Base-by-base conservation (phyloP, 2,329 filamentous ascomycete species). In the Fusarium sp. region DNA sequence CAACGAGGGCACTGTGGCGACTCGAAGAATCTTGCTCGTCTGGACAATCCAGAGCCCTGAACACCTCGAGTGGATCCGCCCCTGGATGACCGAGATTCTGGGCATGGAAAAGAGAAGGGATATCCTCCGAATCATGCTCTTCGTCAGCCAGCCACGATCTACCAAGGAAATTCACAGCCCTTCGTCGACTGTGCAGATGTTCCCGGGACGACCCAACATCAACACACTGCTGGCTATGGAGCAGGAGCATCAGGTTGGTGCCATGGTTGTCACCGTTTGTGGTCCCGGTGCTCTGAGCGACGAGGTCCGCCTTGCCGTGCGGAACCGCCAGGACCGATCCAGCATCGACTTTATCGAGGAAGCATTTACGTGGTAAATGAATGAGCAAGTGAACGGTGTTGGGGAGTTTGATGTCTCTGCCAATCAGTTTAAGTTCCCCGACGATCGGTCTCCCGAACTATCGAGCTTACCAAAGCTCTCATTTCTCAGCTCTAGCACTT, bases 121-220 rank as follows among this genome's bases (percentile, higher is more conserved):
- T 69, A 88, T 93, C 62, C 87, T 95, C 63, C 91, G 92, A 74
- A 93, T 95, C 81, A 90, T 94, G 85, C 89, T 95, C 63, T 95
- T 95, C 81, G 92, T 95, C 76, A 94, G 91, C 74, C 87, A 93
- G 66, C 93, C 92, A 7, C 87, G 92, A 45, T 93, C 91, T 57
- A 94, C 91, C 54, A 95, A 94, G 86, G 93, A 95, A 82, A 95
- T 95, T 63, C 92, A 94, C 85, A 93, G 91, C 76, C 93, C 93
- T 3, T 93, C 90, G 38, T 89, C 91, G 1, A 94, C 92, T 20
- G 93, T 96, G 14, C 93, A 95, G 81, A 95, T 95, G 93, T 95
- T 95, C 86, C 93, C 93, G 6, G 93, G 93, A 18, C 88, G 93
- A 76, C 93, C 93, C 20, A 94, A 95, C 80, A 91, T 94, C 62